These are phyloP conservation scores for Besnoitia besnoiti DNA, from an alignment of 169 alveolate species.

Conservation along the genomic window DNA sequence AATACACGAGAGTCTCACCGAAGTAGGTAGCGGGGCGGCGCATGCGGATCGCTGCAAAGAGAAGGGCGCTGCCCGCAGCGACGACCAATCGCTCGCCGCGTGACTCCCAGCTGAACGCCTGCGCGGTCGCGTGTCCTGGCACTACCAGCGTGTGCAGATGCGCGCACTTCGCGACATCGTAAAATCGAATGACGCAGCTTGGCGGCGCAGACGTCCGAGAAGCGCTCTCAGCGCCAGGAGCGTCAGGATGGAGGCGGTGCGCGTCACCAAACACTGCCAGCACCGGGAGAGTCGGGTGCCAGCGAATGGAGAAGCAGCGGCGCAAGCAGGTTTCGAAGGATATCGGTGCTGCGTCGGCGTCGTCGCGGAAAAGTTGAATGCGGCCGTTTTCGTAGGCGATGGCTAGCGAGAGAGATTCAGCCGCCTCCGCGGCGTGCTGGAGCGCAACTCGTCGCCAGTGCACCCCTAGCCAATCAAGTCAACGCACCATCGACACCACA, in stretches of 20 bases:
- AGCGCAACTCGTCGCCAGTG: background rate
- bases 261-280: background rate
- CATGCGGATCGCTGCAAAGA: conserved; percentile 88
- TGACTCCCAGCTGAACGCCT: conserved; percentile 87
- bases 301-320: conserved; percentile 42
- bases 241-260: background rate
- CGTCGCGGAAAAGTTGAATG: conserved; percentile 87
- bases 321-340: conserved; percentile 78
- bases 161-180: background rate
- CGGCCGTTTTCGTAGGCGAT: conserved; percentile 88
- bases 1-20: conserved; percentile 85
- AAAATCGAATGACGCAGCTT: background rate
- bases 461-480: too few species aligned
- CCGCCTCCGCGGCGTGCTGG: conserved; percentile 48
- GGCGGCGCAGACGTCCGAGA: background rate
- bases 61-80: conserved; percentile 84
- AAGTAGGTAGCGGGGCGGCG: conserved; percentile 88
- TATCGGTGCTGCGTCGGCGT: conserved; percentile 82
- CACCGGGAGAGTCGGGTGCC: background rate
- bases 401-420: conserved; percentile 60
- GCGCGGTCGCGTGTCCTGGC: conserved; percentile 76
- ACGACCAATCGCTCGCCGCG: conserved; percentile 84
- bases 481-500: too few species aligned
- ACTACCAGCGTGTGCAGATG: conserved; percentile 85
- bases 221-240: background rate